Conservation (phyloP, 2,329 filamentous ascomycete species). For the Periconia sp. region DNA sequence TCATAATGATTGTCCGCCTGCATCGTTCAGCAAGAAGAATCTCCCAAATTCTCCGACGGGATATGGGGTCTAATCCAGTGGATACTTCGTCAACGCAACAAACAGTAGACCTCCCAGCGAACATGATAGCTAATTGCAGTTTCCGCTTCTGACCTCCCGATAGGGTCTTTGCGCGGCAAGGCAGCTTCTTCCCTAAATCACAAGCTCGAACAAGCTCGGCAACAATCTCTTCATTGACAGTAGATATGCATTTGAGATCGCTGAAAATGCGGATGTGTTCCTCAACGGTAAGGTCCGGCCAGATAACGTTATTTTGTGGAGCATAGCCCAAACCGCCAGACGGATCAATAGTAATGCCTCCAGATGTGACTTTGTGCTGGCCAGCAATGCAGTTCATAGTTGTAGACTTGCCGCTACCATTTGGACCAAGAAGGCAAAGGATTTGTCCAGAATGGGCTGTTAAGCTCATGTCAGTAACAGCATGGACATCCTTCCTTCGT, state of each 20-base stretch:
- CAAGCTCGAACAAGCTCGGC: conserved; percentile 57
- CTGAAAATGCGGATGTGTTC: conserved; percentile 38
- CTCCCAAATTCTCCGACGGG: conserved; percentile 87
- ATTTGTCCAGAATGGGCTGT: conserved; percentile 31
- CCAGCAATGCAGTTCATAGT: conserved; percentile 33
- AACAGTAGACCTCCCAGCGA: conserved; percentile 82
- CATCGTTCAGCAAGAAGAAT: conserved; percentile 84
- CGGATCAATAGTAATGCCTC: conserved; percentile 26
- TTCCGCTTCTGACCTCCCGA: conserved; percentile 92
- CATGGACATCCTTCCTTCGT: conserved; percentile 23
- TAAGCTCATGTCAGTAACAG: conserved; percentile 26
- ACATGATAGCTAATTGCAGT: conserved; percentile 89
- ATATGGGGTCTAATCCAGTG: conserved; percentile 83
- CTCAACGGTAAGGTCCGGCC: conserved; percentile 32
- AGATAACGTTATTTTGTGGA: conserved; percentile 34
- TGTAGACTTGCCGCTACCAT: conserved; percentile 33
- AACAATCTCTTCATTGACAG: conserved; percentile 57
- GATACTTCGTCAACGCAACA: conserved; percentile 91
- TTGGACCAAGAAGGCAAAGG: conserved; percentile 32
- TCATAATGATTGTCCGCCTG: conserved; percentile 79
- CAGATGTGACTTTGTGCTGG: conserved; percentile 27
- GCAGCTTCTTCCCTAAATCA: conserved; percentile 75
- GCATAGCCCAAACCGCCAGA: conserved; percentile 32
- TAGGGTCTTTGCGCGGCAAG: conserved; percentile 73
- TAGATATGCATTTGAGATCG: conserved; percentile 28